phyloP scores from a whole-genome alignment of 768 basidiomycete species.

The Cystobasidiopsis lactophilus region DNA sequence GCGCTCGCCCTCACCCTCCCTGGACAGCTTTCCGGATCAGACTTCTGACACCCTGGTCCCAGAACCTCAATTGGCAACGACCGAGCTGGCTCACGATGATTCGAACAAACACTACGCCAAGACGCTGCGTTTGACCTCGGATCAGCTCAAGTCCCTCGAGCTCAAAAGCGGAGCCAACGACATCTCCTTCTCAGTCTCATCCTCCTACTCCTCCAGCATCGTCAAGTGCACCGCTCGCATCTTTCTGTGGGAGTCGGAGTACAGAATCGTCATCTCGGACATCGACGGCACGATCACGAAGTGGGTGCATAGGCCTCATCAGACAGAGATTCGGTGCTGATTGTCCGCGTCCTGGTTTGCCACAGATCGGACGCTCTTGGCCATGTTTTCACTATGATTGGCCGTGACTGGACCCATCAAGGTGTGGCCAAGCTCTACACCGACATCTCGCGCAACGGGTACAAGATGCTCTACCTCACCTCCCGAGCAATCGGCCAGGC shows the following conservation, averaged over 20 bases:
- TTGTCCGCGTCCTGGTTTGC: neutral
- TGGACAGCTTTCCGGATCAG: neutral
- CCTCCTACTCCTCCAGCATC: constrained; percentile 38
- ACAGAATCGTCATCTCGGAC: constrained; percentile 77
- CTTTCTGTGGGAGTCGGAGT: constrained; percentile 86
- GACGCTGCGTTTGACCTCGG: constrained; percentile 74
- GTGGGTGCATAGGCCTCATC: constrained; percentile 29
- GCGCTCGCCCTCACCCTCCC: no score
- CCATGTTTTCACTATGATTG: constrained; percentile 92
- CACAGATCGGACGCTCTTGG: constrained; percentile 79
- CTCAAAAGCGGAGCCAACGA: constrained; percentile 71
- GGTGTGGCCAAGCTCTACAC: constrained; percentile 95
- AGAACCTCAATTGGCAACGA: neutral
- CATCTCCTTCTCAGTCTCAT: constrained; percentile 77
- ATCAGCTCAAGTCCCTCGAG: constrained; percentile 78
- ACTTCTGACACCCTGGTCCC: neutral
- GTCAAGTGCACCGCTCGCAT: constrained; percentile 76
- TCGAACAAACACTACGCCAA: constrained; percentile 52
- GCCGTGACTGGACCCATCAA: constrained; percentile 91
- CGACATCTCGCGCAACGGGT: constrained; percentile 83
- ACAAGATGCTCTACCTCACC: constrained; percentile 93
- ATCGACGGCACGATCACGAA: constrained; percentile 99
- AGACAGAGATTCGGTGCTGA: no score
- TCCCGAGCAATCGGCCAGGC: constrained; percentile 95
- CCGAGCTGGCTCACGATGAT: neutral